Conservation (phyloP, 2,329 filamentous ascomycete genomes). For the Sclerotinia spermophila region DNA sequence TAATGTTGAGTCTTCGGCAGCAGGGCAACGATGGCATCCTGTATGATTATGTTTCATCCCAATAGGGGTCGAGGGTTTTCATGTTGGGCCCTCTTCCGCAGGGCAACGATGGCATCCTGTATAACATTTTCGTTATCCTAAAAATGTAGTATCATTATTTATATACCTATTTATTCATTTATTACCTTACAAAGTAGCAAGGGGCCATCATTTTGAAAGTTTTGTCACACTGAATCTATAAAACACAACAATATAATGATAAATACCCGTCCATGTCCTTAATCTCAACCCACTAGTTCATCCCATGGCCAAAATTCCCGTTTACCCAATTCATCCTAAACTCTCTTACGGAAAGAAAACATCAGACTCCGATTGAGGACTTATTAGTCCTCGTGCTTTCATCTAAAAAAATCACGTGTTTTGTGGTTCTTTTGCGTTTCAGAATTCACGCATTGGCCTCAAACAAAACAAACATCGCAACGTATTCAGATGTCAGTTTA, state of each 20-base stretch:
- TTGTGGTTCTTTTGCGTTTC: constrained; percentile 24
- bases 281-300: not conserved
- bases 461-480: constrained; percentile 18
- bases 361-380: constrained; percentile 4
- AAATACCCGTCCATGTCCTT: not conserved
- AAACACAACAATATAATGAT: not conserved
- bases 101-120: constrained; percentile 36
- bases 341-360: not conserved
- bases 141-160: constrained; percentile 11
- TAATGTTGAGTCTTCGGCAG: constrained; percentile 32
- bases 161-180: constrained; percentile 7
- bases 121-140: constrained; percentile 22
- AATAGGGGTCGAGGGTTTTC: constrained; percentile 33
- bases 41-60: constrained; percentile 24
- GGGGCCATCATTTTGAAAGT: too few species aligned
- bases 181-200: not conserved
- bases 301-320: not conserved
- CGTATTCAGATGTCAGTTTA: constrained; percentile 12
- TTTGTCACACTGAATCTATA: not conserved
- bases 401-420: constrained; percentile 15
- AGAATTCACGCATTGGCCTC: constrained; percentile 26
- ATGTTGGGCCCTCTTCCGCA: constrained; percentile 33
- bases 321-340: constrained; percentile 12
- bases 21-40: constrained; percentile 36
- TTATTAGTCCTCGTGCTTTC: not conserved